These are phyloP conservation scores for Metschnikowia vanudenii DNA, from an alignment of 805 yeast genomes.

Conservation along the genomic window DNA sequence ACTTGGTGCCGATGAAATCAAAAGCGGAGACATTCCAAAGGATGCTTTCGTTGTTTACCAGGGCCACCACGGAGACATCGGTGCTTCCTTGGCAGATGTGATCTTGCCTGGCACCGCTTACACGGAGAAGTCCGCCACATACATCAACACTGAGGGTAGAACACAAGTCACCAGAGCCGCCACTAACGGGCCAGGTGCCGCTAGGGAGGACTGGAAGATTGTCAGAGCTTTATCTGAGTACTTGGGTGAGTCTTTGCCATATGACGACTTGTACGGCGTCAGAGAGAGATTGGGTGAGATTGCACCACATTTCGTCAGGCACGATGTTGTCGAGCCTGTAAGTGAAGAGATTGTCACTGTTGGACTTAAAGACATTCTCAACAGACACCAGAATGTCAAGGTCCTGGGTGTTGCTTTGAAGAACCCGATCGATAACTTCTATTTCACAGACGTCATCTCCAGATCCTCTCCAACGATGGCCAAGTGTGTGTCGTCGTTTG, in stretches of 20 bases:
- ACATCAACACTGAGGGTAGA: constrained; percentile 88
- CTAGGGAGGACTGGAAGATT: constrained; percentile 91
- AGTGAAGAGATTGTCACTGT: constrained; percentile 54
- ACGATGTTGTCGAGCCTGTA: constrained; percentile 71
- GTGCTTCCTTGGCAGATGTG: constrained; percentile 87
- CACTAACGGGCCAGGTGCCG: constrained; percentile 81
- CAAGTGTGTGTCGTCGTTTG: constrained; percentile 71
- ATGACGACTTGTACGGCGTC: constrained; percentile 67
- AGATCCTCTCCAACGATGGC: constrained; percentile 92
- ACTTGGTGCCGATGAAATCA: constrained; percentile 81
- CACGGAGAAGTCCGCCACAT: constrained; percentile 83
- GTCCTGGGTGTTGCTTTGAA: constrained; percentile 47
- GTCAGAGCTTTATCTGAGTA: constrained; percentile 80
- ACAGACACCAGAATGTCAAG: constrained; percentile 38
- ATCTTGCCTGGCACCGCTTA: constrained; percentile 84
- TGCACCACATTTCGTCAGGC: constrained; percentile 78
- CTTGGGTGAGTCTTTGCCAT: constrained; percentile 66
- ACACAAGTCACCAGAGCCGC: constrained; percentile 85
- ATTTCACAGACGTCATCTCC: constrained; percentile 84
- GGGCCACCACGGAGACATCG: constrained; percentile 90
- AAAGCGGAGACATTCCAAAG: constrained; percentile 65
- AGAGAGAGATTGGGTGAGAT: constrained; percentile 70
- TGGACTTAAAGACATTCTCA: constrained; percentile 49
- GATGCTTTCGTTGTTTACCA: constrained; percentile 88
- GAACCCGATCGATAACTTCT: constrained; percentile 78